These are phyloP conservation scores for Cyberlindnera veronae DNA, from an alignment of 805 yeast species.

Conservation along the genomic window DNA sequence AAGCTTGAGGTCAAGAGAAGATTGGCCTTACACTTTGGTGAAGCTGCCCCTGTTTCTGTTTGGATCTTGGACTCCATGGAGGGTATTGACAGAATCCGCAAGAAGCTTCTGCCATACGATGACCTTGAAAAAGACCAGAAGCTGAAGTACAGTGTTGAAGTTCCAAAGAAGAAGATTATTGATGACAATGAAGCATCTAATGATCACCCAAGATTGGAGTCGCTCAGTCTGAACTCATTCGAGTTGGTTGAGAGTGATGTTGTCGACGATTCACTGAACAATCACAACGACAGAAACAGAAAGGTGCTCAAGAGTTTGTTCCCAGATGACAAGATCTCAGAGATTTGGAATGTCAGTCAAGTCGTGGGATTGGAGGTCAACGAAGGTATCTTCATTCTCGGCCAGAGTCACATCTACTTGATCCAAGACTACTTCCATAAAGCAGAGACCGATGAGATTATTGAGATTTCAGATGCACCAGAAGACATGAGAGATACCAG, in stretches of 20 bases:
- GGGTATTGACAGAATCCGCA: slow-evolving; percentile 64
- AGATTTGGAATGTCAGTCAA: slow-evolving; percentile 71
- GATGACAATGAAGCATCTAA: slow-evolving; percentile 1
- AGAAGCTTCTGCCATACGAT: slow-evolving; percentile 53
- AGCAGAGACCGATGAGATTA: slow-evolving; percentile 46
- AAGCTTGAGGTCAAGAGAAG: slow-evolving; percentile 41
- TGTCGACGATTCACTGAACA: slow-evolving; percentile 28
- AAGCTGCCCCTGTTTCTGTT: slow-evolving; percentile 18
- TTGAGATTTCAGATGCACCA: slow-evolving; percentile 67
- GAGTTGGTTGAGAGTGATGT: slow-evolving; percentile 44
- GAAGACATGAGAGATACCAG: slow-evolving; percentile 60
- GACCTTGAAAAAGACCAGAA: slow-evolving; percentile 43
- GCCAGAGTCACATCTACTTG: slow-evolving; percentile 60
- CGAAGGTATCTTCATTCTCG: slow-evolving; percentile 73
- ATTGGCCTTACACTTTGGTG: slow-evolving; percentile 20
- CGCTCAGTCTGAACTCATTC: slow-evolving; percentile 32
- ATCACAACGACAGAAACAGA: slow-evolving; percentile 66
- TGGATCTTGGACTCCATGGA: slow-evolving; percentile 68
- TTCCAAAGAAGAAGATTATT: slow-evolving; percentile 33
- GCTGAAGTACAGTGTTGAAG: slow-evolving; percentile 38
- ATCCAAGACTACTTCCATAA: slow-evolving; percentile 67
- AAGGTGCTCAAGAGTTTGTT: slow-evolving; percentile 66
- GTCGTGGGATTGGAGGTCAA: slow-evolving; percentile 72
- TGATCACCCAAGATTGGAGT: slow-evolving; percentile 21
- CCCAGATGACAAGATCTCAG: slow-evolving; percentile 67